Conservation (phyloP, 2,329 filamentous ascomycete genomes). For the Elsinoe arachidis region DNA sequence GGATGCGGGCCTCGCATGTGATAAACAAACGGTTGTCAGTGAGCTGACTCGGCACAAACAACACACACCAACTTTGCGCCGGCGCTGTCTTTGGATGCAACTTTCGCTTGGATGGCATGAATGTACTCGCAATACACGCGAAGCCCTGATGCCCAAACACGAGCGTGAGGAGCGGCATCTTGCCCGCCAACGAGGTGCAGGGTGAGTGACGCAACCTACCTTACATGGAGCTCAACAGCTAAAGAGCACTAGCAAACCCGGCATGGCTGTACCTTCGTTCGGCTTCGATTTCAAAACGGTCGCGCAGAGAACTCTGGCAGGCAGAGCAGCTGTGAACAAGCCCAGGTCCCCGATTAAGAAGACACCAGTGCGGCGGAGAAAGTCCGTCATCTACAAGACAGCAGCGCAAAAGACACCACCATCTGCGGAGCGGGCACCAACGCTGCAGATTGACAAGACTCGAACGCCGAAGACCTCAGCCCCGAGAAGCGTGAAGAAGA, state of each 20-base stretch:
- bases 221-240: no score
- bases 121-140: no score
- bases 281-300: constrained; percentile 7
- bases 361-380: not conserved
- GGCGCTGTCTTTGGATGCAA: no score
- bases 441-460: not conserved
- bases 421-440: not conserved
- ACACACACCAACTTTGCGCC: not conserved
- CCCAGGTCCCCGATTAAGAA: not conserved
- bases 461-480: not conserved
- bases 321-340: not conserved
- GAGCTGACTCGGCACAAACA: not conserved
- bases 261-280: constrained; percentile 1
- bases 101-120: no score
- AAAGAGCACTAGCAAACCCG: not conserved
- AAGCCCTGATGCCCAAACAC: not conserved
- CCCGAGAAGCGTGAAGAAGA: not conserved
- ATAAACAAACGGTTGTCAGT: constrained; percentile 7
- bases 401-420: not conserved
- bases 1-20: no score
- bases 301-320: not conserved
- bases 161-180: constrained; percentile 16
- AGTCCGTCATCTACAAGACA: constrained; percentile 1
- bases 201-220: constrained; percentile 7
- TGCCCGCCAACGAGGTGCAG: constrained; percentile 16